Base-by-base conservation (phyloP, 1,284 basidiomycete genomes). In the Pisolithus thermaeus region DNA sequence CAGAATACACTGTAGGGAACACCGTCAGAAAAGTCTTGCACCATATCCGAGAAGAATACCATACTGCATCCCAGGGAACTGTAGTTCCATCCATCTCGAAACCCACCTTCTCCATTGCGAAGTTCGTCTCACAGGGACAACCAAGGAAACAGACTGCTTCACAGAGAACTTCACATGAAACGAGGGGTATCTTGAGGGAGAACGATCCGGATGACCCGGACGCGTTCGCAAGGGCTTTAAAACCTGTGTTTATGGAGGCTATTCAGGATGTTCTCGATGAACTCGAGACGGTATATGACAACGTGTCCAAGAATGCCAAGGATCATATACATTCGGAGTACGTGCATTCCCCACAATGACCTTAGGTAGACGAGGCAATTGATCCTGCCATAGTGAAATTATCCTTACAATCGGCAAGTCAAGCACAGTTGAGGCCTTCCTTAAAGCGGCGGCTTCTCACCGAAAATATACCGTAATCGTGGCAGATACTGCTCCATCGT, bases 281-380 rank as follows among this genome's bases (percentile, higher is more conserved):
- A 69, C 74, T 99, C 46, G 96, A 97, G 67, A 94, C 92, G 3
- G 95, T 96, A 1, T 93, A 97, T 63, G 91, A 96, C 59, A 95
- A 90, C 64, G 87, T 99, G 11, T 91, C 92, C 4, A 96, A 92
- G 71, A 92, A 92, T 56, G 92, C 95, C 1, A 89, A 84, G 66
- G 94, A 97, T 68, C 96, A 99, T 68, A 92, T 99, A 56, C 95
- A 98, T 70, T 92, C 92, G 9, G 93, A 97, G 92, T 95, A 64
- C 63, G 88, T 71, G 1, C 44, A 18, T 32, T 18, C 47, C 44
- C 43, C 7, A 11, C 7, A 32, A 36, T 52, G 46, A 23, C 14
- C 54, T 47, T 54, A 5, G 11, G 44, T 22, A 6, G 4, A 5
- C 25, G 12, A 4, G n/a, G 46, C 53, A 32, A 12, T 44, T 36